These are phyloP conservation scores for Luzula sylvatica DNA, from an alignment of 176 grass and related monocot species.

Conservation along the genomic window DNA sequence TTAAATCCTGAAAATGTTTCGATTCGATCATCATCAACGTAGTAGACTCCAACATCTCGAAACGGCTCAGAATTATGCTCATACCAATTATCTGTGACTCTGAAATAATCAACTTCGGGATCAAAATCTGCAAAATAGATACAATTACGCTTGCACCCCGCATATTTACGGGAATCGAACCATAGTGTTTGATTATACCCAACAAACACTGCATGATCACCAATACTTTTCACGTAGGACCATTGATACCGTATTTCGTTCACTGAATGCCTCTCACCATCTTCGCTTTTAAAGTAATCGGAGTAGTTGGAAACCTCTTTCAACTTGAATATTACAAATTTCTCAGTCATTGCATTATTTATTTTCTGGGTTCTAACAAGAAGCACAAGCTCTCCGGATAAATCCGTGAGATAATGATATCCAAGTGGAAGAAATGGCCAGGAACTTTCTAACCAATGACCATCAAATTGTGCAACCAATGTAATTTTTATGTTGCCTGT, in stretches of 20 bases:
- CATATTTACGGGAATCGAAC: neutral
- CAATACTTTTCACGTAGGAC: neutral
- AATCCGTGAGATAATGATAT: neutral
- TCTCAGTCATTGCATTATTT: neutral
- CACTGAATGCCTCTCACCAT: too few species aligned
- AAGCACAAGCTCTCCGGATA: neutral
- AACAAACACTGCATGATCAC: slow-evolving; percentile 6
- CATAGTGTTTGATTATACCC: neutral
- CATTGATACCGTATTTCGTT: neutral
- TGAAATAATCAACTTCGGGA: neutral
- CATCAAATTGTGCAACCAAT: neutral
- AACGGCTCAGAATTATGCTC: neutral
- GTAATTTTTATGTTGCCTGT: neutral
- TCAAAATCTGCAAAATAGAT: slow-evolving; percentile 11
- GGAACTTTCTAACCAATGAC: too few species aligned
- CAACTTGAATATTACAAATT: neutral
- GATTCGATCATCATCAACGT: neutral
- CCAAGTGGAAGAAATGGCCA: neutral
- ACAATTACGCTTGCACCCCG: neutral
- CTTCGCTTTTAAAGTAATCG: too few species aligned
- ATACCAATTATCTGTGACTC: neutral
- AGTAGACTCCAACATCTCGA: neutral
- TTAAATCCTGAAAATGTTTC: neutral
- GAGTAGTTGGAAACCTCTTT: too few species aligned
- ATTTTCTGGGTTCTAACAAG: neutral